These are phyloP conservation scores for Ganoderma meredithae DNA, from an alignment of 1,284 basidiomycete species.

Conservation along the genomic window DNA sequence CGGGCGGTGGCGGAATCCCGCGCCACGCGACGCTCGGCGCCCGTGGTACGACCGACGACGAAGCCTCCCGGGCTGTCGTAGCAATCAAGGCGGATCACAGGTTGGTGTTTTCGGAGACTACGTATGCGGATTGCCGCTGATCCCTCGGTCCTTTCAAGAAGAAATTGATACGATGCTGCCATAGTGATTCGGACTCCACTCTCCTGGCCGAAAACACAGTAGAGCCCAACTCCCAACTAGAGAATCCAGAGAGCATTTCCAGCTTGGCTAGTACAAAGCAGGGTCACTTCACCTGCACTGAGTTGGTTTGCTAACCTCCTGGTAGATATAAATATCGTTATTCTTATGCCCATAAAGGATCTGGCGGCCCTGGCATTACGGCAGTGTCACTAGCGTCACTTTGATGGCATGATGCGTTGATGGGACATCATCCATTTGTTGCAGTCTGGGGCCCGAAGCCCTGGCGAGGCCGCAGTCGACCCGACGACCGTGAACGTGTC, in stretches of 20 bases:
- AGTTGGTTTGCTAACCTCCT: background rate
- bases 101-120: slow-evolving; percentile 25
- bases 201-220: background rate
- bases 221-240: background rate
- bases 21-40: background rate
- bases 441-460: slow-evolving; percentile 22
- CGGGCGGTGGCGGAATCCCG: background rate
- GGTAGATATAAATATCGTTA: background rate
- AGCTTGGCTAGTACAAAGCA: background rate
- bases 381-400: slow-evolving; percentile 25
- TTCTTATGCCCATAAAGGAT: slow-evolving; percentile 4
- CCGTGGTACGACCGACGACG: slow-evolving; percentile 4
- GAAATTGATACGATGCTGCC: slow-evolving; percentile 17
- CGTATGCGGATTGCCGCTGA: slow-evolving; percentile 30
- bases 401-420: slow-evolving; percentile 34
- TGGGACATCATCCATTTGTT: slow-evolving; percentile 31
- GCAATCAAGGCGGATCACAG: slow-evolving; percentile 33
- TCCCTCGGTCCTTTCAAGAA: slow-evolving; percentile 15
- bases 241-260: background rate
- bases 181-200: background rate
- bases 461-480: slow-evolving; percentile 25
- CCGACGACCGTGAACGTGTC: slow-evolving; percentile 14
- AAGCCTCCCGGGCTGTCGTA: slow-evolving; percentile 1
- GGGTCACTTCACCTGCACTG: background rate
- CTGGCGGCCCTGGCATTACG: slow-evolving; percentile 18